Evolutionary conservation across 164 flowering plant species (phyloP).

Genomic region (grape (Vitis vinifera)): DNA sequence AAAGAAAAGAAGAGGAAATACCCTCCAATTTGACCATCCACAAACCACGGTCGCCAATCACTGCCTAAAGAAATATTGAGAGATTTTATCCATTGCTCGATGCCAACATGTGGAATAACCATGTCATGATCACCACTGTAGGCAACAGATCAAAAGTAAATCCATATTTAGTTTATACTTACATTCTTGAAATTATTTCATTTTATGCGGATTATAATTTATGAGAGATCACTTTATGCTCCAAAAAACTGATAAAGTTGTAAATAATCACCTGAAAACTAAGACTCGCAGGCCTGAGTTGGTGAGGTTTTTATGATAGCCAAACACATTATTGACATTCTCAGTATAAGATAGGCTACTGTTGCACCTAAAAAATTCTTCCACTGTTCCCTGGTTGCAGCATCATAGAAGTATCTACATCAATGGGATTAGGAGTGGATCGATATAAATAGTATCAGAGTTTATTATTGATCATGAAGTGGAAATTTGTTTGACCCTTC

Average conservation of each 20-base stretch:
- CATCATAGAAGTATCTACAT: too few species aligned
- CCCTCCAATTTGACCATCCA: slow-evolving; percentile 32
- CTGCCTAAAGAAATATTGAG: slow-evolving; percentile 3
- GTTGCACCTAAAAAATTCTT: slow-evolving; percentile 24
- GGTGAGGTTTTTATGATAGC: slow-evolving; percentile 19
- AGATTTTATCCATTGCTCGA: slow-evolving; percentile 20
- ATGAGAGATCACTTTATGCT: too few species aligned
- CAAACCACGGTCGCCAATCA: slow-evolving; percentile 36
- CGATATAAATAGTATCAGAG: too few species aligned
- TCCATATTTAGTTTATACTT: too few species aligned
- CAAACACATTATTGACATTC: slow-evolving; percentile 10
- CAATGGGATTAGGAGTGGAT: too few species aligned
- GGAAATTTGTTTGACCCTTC: too few species aligned
- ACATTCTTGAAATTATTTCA: too few species aligned
- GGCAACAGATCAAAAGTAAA: neutral
- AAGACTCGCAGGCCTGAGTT: slow-evolving; percentile 7
- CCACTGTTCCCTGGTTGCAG: slow-evolving; percentile 19
- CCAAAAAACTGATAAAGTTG: too few species aligned
- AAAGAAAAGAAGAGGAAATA: neutral
- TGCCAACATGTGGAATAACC: slow-evolving; percentile 14
- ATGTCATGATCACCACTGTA: slow-evolving; percentile 34
- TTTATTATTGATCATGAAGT: too few species aligned
- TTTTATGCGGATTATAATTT: too few species aligned
- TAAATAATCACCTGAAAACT: slow-evolving; percentile 17
- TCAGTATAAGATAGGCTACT: slow-evolving; percentile 2